Evolutionary conservation across 2,329 filamentous ascomycete genomes (phyloP), one percentile per base, ranked within the genome.

Genomic region (Reticulascus tulasneorum): DNA sequence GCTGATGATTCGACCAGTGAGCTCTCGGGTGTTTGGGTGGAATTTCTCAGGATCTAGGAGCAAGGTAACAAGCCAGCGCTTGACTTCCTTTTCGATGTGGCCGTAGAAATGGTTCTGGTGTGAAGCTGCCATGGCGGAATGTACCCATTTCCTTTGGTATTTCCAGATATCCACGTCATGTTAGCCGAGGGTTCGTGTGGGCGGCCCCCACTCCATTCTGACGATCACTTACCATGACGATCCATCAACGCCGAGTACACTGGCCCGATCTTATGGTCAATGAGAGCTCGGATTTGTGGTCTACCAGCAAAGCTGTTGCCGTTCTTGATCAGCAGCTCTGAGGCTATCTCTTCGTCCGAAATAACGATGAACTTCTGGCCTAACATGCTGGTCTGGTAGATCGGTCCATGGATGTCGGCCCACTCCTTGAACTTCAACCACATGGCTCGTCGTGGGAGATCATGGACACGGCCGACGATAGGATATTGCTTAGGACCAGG

Each of bases 351-450:
- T 45, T 71, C 66, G 24, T 71, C 64, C 2, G 68, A 69, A 10
- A 73, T 50, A 44, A 73, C 59, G 40, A 69, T 45, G 38, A 68
- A 67, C 20, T 55, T 62, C 42, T 63, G 54, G 25, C 60, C 55
- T 22, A 63, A 47, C 35, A 60, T 60, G 28, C 54, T 59, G 6
- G 62, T 67, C 48, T 67, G 55, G 48, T 64, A 69, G 42, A 69
- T 67, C 4, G 65, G 64, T 1, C 66, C 66, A 30, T 62, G 56
- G 13, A 52, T 51, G 33, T 66, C 58, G 10, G 62, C 62, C 66
- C 65, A 69, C 44, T 68, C 63, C 45, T 67, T 65, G 51, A 73
- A 71, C 53, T 72, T 73, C 47, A 70, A 60, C 69, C 69, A 73
- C 50, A 71, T 55, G 16, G 55, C 53, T 38, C 68, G 64, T 26